Conservation (phyloP, 2,329 filamentous ascomycete genomes). For the Clonostachys chloroleuca region DNA sequence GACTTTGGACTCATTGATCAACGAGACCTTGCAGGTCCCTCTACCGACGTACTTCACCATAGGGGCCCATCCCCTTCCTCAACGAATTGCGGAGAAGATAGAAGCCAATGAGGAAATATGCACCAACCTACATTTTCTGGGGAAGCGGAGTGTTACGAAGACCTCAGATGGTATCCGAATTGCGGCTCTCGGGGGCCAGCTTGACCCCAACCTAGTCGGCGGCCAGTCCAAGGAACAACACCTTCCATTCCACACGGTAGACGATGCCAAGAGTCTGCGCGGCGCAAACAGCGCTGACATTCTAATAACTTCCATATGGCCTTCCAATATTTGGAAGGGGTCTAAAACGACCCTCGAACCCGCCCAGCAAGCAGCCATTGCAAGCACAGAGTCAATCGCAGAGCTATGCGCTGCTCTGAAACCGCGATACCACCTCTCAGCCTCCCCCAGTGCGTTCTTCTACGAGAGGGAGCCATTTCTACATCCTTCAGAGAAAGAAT, state of each 20-base stretch:
- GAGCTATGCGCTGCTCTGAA: conserved; percentile 76
- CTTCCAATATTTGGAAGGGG: conserved; percentile 63
- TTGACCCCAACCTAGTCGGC: conserved; percentile 56
- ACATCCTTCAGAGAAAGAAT: conserved; percentile 46
- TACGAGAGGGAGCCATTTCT: conserved; percentile 94
- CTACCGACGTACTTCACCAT: conserved; percentile 90
- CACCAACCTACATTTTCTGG: conserved; percentile 86
- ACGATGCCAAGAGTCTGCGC: conserved; percentile 70
- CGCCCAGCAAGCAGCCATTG: conserved; percentile 43
- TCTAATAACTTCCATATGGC: conserved; percentile 84
- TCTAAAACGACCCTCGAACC: conserved; percentile 59
- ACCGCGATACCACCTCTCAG: conserved; percentile 87
- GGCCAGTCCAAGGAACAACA: conserved; percentile 68
- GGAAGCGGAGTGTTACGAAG: conserved; percentile 81
- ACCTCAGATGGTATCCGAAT: conserved; percentile 87
- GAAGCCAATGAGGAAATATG: conserved; percentile 73
- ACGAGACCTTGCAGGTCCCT: conserved; percentile 69
- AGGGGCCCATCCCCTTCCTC: conserved; percentile 68
- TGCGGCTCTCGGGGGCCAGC: conserved; percentile 74
- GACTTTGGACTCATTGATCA: conserved; percentile 58
- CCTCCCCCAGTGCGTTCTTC: conserved; percentile 61
- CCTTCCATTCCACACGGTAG: conserved; percentile 71
- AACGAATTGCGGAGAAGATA: conserved; percentile 66
- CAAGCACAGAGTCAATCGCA: conserved; percentile 63
- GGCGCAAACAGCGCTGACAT: conserved; percentile 81